Conservation (phyloP, 2,329 filamentous ascomycete genomes). For the Pestalotiopsis sp. region DNA sequence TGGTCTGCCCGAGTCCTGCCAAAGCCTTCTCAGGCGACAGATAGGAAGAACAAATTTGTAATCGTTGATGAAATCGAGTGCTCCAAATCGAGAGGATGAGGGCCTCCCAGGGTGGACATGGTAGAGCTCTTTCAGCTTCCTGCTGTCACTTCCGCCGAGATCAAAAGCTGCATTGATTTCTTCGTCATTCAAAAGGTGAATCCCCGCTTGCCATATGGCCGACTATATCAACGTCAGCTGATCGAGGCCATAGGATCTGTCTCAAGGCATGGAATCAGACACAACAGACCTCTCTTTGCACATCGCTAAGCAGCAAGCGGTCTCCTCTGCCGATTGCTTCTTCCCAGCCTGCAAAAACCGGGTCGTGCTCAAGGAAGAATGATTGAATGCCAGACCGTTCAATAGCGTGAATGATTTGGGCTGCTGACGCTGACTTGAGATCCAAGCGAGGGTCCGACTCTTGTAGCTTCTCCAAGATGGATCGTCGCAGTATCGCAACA, state of each 20-base stretch:
- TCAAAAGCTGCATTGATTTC: slow-evolving; percentile 38
- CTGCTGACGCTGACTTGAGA: slow-evolving; percentile 28
- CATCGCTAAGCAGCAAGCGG: slow-evolving; percentile 44
- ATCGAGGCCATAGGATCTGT: background rate
- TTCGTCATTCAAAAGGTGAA: slow-evolving; percentile 36
- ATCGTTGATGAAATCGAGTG: slow-evolving; percentile 40
- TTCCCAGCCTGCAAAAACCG: slow-evolving; percentile 39
- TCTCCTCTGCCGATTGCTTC: slow-evolving; percentile 30
- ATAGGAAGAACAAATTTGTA: slow-evolving; percentile 32
- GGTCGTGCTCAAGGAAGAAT: slow-evolving; percentile 43
- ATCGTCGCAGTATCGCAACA: slow-evolving; percentile 32
- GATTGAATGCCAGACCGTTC: slow-evolving; percentile 39
- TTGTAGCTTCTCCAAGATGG: slow-evolving; percentile 30
- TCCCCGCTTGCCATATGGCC: slow-evolving; percentile 45
- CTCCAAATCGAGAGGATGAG: slow-evolving; percentile 41
- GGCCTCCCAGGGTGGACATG: slow-evolving; percentile 41
- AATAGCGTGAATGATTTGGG: slow-evolving; percentile 35
- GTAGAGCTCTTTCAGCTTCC: slow-evolving; percentile 39
- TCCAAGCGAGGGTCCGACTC: slow-evolving; percentile 16
- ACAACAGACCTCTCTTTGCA: slow-evolving; percentile 40
- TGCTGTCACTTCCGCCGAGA: slow-evolving; percentile 29
- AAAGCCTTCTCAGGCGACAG: slow-evolving; percentile 17
- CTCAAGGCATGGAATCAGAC: background rate
- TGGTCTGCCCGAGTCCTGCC: slow-evolving; percentile 22
- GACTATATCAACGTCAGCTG: slow-evolving; percentile 30